A percentile compares a stretch with the other conserved stretches of the same genome.
Evolutionary conservation across 1,284 basidiomycete genomes (phyloP).

Genomic region (Ustilago trichophora): DNA sequence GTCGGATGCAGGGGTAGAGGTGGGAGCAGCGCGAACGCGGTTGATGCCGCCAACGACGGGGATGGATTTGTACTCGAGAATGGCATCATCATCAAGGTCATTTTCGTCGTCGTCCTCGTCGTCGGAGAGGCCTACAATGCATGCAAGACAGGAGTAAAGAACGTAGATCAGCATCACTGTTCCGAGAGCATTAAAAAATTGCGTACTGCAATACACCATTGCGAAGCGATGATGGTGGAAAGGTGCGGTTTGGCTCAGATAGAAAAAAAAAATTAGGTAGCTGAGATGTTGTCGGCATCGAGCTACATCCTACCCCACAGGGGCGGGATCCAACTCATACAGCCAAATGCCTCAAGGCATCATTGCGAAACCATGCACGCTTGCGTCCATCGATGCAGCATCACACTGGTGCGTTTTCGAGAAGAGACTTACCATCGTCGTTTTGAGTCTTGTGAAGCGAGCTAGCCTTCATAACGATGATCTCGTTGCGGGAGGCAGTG

Average conservation of each 20-base stretch:
- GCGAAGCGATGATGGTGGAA: neutral
- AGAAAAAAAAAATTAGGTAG: constrained; percentile 64
- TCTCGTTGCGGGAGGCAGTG: constrained; percentile 63
- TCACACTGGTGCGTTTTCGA: no score
- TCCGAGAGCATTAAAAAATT: neutral
- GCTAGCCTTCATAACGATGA: constrained; percentile 65
- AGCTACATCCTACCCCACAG: constrained; percentile 36
- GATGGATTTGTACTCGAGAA: constrained; percentile 89
- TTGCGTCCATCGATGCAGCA: no score
- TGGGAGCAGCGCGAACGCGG: constrained; percentile 80
- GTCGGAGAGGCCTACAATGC: constrained; percentile 44
- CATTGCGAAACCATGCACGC: constrained; percentile 57
- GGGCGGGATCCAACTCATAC: constrained; percentile 54
- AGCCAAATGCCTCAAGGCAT: constrained; percentile 68
- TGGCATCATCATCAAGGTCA: constrained; percentile 87
- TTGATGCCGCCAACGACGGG: constrained; percentile 92
- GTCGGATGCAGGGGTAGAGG: constrained; percentile 52
- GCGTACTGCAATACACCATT: no score
- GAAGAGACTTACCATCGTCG: constrained; percentile 67
- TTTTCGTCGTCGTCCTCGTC: constrained; percentile 72
- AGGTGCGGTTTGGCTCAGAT: constrained; percentile 60
- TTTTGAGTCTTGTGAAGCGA: constrained; percentile 79
- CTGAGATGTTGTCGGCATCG: constrained; percentile 67
- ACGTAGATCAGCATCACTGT: constrained; percentile 10
- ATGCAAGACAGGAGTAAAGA: neutral